Percentiles rank a stretch among this genome's conserved stretches.
Conservation (phyloP, 208 protist genomes). For the Phytomonas serpens region DNA sequence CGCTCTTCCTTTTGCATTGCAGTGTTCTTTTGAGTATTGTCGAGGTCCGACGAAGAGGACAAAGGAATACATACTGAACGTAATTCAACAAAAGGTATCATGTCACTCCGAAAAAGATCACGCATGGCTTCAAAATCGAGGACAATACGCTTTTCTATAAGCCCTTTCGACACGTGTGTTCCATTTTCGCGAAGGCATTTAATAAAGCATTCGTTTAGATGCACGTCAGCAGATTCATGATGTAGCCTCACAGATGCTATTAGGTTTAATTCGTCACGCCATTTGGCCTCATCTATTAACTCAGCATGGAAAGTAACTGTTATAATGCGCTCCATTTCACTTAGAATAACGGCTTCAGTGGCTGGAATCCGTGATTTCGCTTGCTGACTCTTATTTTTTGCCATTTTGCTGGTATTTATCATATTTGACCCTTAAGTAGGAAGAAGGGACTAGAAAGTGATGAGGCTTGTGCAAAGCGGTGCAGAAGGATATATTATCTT, state of each 20-base stretch:
- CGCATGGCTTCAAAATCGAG: neutral
- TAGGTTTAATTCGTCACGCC: neutral
- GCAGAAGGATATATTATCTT: neutral
- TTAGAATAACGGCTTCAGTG: neutral
- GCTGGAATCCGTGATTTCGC: neutral
- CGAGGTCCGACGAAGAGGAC: neutral
- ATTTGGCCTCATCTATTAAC: neutral
- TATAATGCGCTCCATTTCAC: neutral
- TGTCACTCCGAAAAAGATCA: neutral
- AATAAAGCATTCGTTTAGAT: neutral
- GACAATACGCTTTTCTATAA: neutral
- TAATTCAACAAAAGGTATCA: constrained; percentile 5
- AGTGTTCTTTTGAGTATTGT: neutral
- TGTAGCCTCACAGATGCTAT: neutral
- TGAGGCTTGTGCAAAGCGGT: neutral
- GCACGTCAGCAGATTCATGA: neutral
- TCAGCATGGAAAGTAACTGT: neutral
- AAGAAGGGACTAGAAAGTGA: neutral
- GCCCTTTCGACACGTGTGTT: neutral
- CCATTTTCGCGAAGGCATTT: neutral
- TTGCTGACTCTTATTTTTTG: constrained; percentile 5
- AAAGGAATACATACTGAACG: neutral
- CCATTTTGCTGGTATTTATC: neutral
- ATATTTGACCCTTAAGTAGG: neutral
- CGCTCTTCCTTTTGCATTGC: neutral